Percentiles rank a stretch among this genome's conserved stretches.
Evolutionary conservation across 2,329 filamentous ascomycete genomes (phyloP).

Genomic region (Colletotrichum sublineola): DNA sequence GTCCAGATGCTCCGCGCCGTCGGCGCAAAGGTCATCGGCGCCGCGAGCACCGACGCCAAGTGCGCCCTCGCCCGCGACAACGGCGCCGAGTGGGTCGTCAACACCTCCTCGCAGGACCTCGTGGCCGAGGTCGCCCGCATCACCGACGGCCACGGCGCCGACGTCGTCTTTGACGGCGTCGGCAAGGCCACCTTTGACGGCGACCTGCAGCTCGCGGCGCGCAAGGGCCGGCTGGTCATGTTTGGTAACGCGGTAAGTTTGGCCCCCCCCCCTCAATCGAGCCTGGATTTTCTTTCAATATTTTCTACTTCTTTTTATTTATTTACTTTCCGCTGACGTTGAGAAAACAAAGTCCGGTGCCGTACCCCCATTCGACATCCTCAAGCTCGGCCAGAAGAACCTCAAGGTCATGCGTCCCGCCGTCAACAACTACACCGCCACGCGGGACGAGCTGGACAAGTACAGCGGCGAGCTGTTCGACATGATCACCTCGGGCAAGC

Average conservation of each 20-base stretch:
- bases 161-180: conserved; percentile 87
- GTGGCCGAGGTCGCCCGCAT: conserved; percentile 73
- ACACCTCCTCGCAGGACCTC: conserved; percentile 73
- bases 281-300: too few relatives aligned
- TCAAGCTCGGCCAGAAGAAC: conserved; percentile 78
- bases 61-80: conserved; percentile 75
- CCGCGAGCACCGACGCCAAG: conserved; percentile 81
- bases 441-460: conserved; percentile 76
- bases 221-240: conserved; percentile 82
- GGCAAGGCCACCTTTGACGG: conserved; percentile 88
- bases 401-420: conserved; percentile 81
- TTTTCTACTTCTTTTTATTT: too few relatives aligned
- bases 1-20: conserved; percentile 79
- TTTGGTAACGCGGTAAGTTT: conserved; percentile 82
- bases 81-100: conserved; percentile 80
- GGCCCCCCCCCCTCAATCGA: too few relatives aligned
- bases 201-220: conserved; percentile 78
- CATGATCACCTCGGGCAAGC: conserved; percentile 75
- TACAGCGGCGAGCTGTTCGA: conserved; percentile 81
- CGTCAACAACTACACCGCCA: conserved; percentile 78
- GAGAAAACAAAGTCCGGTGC: conserved; percentile 67
- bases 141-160: conserved; percentile 79
- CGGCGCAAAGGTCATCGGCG: conserved; percentile 84
- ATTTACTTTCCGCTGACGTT: neutral
- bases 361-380: conserved; percentile 74